Base-by-base conservation (phyloP, 192 early-diverging fungal species). In the Linnemannia schmuckeri region DNA sequence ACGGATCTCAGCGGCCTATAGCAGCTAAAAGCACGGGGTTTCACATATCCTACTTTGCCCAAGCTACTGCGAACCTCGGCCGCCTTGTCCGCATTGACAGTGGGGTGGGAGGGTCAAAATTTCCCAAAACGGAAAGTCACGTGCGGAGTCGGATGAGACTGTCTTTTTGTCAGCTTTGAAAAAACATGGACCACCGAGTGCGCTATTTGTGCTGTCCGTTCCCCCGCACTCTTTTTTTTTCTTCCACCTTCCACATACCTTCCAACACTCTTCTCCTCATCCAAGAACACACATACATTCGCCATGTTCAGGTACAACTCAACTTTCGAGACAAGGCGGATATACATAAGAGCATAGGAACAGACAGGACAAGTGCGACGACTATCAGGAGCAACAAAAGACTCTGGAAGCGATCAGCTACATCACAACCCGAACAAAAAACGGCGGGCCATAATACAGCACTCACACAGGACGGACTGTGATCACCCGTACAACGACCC, bases 271-370 rank as follows among this genome's bases (percentile, higher is more conserved):
- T 54, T 75, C 46, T 40, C 74, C 18, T 3, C 13, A 49, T 30
- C 0, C 44, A 35, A 44, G 52, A 15, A 22, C n/a, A 49, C 24
- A 33, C 46, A 75, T 52, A 78, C 47, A 15, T 24, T 7, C 18
- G 55, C 44, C 78, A 79, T 79, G 78, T 79, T 79, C 78, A 79
- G 78, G 78, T 79, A 72, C 38, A 66, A 27, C 12, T 30, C 10
- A 9, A 66, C 61, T 27, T 9, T 4, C 3, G 15, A 13, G 12
- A 27, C 8, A 66, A 33, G 27, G 27, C 27, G 61, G n/a, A 66
- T 30, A 33, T 0, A 27, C 61, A 33, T 12, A 27, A 12, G 30
- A 12, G 33, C 57, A 27, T 24, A 13, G 61, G 61, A 66, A 3
- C 30, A 33, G 30, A 35, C 61, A 30, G 61, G 55, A 66, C 13